phyloP scores from a whole-genome alignment of 371 early-diverging fungal genomes.

The Syncephalastrum sp. region DNA sequence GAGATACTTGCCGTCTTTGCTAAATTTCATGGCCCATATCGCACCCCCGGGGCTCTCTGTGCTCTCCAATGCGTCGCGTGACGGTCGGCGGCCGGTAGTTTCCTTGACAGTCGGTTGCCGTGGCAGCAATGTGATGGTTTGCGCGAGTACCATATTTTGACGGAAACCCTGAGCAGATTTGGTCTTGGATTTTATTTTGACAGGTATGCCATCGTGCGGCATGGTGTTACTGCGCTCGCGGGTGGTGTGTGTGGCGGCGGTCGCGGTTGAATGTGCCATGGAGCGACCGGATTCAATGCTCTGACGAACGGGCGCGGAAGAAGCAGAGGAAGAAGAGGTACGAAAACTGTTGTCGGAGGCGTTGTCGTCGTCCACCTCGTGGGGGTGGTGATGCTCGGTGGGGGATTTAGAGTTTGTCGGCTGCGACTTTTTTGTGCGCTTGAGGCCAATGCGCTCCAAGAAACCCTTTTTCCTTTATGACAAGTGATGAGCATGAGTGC shows the following conservation, averaged over 20 bases:
- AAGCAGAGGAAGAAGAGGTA: constrained; percentile 7
- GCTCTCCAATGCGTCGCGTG: constrained; percentile 9
- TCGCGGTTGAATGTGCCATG: neutral
- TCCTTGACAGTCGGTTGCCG: neutral
- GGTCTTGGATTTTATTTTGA: constrained; percentile 16
- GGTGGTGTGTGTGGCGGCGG: neutral
- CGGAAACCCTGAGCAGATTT: constrained; percentile 8
- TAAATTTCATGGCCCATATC: constrained; percentile 65
- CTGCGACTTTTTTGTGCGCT: constrained; percentile 6
- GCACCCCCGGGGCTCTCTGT: constrained; percentile 19
- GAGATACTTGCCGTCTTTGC: constrained; percentile 74
- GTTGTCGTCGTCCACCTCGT: constrained; percentile 5
- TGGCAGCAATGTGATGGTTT: constrained; percentile 6
- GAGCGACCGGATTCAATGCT: constrained; percentile 14
- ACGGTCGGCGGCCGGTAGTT: constrained; percentile 8
- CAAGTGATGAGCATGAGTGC: too few species aligned
- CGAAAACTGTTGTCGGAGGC: constrained; percentile 6
- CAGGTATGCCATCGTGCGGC: constrained; percentile 13
- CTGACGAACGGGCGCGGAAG: constrained; percentile 3
- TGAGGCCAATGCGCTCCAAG: constrained; percentile 13
- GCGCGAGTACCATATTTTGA: constrained; percentile 7
- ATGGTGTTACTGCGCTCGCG: constrained; percentile 1
- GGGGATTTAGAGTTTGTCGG: too few species aligned
- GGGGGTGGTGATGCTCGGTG: constrained; percentile 1
- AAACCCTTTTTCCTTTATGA: constrained; percentile 11